Evolutionary conservation across 2,329 filamentous ascomycete genomes (phyloP), one percentile per base, ranked within the genome.

Genomic region (Fusarium brevicatenulatum): DNA sequence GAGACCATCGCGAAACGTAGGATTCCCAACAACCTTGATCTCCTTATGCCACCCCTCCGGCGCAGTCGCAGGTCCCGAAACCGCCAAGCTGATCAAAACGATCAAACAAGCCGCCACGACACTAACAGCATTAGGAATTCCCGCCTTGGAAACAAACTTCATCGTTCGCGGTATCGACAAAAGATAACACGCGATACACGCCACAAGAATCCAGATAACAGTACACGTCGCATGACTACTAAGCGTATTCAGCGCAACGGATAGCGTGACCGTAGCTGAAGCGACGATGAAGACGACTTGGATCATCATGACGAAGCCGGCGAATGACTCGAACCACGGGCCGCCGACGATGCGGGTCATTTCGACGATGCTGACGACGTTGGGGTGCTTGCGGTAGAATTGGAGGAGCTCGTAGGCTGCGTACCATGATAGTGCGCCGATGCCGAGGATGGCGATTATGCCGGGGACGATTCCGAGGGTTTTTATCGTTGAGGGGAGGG

Each of bases 341-440:
- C 76, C 76, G 16, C 77, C 82, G 83, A 87, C 73, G 83, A 88
- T 72, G 85, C 86, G 76, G 86, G 87, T 86, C 87, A 92, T 89
- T 74, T 93, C 91, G 76, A 90, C 92, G 21, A 92, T 90, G 79
- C 92, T 91, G 70, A 90, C 89, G 62, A 92, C 86, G 79, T 92
- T 88, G 3, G 91, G 91, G 75, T 93, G 88, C 61, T 89, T 86
- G 68, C 92, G 81, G 78, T 91, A 93, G 79, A 92, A 92, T 76
- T 90, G 87, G 88, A 90, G 91, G 18, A 78, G 68, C n/a, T 72
- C 71, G n/a, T 79, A 72, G 9, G 91, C 78, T 5, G 78, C 72
- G 36, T 80, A 92, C 12, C 91, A 92, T 76, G 92, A 92, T 3
- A 92, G 81, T 11, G 91, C 89, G 44, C 91, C 82, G 5, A 80